Evolutionary conservation across 2,329 filamentous ascomycete species (phyloP).

Genomic region (Neonectria magnoliae): DNA sequence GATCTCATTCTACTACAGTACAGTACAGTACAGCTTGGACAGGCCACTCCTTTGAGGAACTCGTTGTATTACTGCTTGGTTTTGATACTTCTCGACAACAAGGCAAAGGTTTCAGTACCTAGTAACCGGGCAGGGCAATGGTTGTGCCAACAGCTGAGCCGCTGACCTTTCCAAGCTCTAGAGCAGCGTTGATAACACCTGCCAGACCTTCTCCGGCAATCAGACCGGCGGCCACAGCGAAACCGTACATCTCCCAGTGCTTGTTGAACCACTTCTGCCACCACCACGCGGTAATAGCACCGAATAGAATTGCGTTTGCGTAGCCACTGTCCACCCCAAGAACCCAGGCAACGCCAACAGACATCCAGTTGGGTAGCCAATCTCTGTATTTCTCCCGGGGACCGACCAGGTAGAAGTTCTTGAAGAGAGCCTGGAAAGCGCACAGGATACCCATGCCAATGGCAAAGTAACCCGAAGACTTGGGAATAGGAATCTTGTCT

Average conservation of each 20-base stretch:
- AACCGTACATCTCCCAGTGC: slow-evolving; percentile 65
- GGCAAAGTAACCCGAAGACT: slow-evolving; percentile 64
- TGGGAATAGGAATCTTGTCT: slow-evolving; percentile 64
- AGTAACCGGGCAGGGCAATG: background rate
- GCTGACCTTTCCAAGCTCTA: slow-evolving; percentile 49
- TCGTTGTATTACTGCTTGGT: background rate
- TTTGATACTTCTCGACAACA: background rate
- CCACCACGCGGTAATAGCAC: slow-evolving; percentile 60
- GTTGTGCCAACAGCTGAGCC: background rate
- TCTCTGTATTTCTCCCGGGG: slow-evolving; percentile 62
- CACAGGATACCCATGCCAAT: slow-evolving; percentile 64
- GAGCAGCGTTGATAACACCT: slow-evolving; percentile 66
- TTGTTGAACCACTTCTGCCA: slow-evolving; percentile 64
- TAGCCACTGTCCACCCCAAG: slow-evolving; percentile 64
- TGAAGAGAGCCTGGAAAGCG: slow-evolving; percentile 60
- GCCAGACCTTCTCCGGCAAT: slow-evolving; percentile 72
- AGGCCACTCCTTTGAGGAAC: too few species aligned
- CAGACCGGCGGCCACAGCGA: slow-evolving; percentile 68
- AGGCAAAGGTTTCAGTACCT: background rate
- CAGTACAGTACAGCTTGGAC: too few species aligned
- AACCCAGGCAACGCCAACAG: slow-evolving; percentile 68
- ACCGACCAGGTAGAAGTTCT: slow-evolving; percentile 64
- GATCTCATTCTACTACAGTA: too few species aligned
- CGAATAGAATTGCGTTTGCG: slow-evolving; percentile 66
- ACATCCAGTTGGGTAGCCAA: slow-evolving; percentile 73